Percentiles rank a stretch among this genome's conserved stretches.
phyloP scores from a whole-genome alignment of 768 basidiomycete species.

The Tephrocybe sp. region DNA sequence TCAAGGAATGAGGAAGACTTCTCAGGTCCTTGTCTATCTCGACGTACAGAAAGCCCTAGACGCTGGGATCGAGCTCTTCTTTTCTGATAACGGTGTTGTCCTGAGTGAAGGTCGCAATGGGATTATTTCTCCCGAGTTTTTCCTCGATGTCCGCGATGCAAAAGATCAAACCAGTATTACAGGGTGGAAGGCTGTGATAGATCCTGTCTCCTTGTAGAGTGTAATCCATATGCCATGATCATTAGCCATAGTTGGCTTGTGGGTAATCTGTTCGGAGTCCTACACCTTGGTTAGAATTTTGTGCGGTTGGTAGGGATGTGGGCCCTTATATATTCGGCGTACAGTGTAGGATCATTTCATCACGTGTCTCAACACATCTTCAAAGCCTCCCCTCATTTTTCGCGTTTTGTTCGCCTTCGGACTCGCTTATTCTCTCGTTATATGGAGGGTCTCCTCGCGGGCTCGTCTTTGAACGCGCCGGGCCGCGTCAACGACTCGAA shows the following conservation, averaged over 20 bases:
- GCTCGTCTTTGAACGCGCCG: conserved; percentile 7
- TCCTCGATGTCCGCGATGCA: conserved; percentile 31
- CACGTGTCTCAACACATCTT: background rate
- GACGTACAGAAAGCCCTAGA: conserved; percentile 68
- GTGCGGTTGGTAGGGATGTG: no score
- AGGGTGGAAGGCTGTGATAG: conserved; percentile 3
- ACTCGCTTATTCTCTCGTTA: background rate
- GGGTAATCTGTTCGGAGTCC: no score
- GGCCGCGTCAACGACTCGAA: conserved; percentile 6
- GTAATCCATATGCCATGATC: background rate
- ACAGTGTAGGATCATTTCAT: no score
- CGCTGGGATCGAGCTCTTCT: conserved; percentile 68
- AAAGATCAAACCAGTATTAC: background rate
- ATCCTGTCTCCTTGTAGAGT: background rate
- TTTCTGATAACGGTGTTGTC: conserved; percentile 87
- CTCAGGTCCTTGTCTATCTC: conserved; percentile 80
- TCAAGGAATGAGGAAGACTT: conserved; percentile 77
- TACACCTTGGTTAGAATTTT: no score
- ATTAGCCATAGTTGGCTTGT: no score
- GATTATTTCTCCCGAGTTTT: conserved; percentile 65
- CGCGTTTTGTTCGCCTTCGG: background rate
- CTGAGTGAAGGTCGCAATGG: conserved; percentile 73
- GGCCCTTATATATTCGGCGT: no score
- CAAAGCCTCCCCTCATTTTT: background rate
- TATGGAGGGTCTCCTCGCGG: conserved; percentile 14